Evolutionary conservation across 345 rosid species (phyloP).

Genomic region (Linum lewisii): DNA sequence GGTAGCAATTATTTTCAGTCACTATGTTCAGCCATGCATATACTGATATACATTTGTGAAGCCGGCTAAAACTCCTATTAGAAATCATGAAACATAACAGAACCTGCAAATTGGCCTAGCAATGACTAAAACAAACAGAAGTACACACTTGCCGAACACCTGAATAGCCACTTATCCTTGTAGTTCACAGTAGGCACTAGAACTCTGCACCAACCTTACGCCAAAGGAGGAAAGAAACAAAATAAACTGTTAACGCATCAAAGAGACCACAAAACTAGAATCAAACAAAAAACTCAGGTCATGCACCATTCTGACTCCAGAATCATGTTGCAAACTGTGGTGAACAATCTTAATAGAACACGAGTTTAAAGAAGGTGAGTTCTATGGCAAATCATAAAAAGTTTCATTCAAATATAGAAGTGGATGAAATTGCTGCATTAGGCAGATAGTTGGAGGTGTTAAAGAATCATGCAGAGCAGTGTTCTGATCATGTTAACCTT

Average conservation of each 20-base stretch:
- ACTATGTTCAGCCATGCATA: no score
- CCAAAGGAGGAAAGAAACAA: not conserved
- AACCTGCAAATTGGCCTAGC: not conserved
- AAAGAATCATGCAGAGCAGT: conserved; percentile 4
- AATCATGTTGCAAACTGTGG: not conserved
- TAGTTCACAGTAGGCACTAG: not conserved
- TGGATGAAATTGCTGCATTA: not conserved
- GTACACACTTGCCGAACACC: not conserved
- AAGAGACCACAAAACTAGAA: conserved; percentile 1
- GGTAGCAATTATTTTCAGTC: no score
- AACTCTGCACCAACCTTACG: conserved; percentile 8
- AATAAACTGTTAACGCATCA: not conserved
- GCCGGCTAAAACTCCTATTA: not conserved
- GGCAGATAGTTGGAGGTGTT: not conserved
- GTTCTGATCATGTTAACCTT: not conserved
- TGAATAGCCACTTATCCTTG: not conserved
- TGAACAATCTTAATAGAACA: no score
- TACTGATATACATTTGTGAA: no score
- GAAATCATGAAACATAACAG: not conserved
- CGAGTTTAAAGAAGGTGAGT: no score
- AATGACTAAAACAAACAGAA: not conserved
- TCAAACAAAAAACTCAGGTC: not conserved
- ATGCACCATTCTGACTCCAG: not conserved
- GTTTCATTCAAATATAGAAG: not conserved
- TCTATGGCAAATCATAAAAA: not conserved